Conservation (phyloP, 1,284 basidiomycete genomes). For the Athelia psychrophila region DNA sequence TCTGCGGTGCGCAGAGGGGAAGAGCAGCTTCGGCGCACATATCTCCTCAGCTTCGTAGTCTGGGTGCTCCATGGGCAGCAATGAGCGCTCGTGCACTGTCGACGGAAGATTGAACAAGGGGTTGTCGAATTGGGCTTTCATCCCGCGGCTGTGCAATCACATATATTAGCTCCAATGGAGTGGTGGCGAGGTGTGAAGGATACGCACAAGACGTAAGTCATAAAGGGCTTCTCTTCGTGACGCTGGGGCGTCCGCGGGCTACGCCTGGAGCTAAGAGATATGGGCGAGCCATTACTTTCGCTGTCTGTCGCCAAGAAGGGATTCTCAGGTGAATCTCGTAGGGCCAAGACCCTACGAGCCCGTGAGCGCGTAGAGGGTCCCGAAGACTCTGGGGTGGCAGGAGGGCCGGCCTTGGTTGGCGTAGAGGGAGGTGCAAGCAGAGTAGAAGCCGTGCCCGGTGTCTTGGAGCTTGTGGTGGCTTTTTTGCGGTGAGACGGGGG, state of each 20-base stretch:
- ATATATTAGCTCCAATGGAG: neutral
- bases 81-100: constrained; percentile 20
- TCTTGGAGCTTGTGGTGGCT: neutral
- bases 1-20: constrained; percentile 9
- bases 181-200: neutral
- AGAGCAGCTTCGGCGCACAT: constrained; percentile 32
- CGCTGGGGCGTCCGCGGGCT: constrained; percentile 13
- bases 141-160: constrained; percentile 37
- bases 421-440: too few relatives aligned
- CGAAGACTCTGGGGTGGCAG: constrained; percentile 26
- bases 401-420: constrained; percentile 12
- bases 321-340: constrained; percentile 39
- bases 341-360: constrained; percentile 10
- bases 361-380: neutral
- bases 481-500: constrained; percentile 38
- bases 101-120: constrained; percentile 26
- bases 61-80: constrained; percentile 28
- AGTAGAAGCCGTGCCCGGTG: too few relatives aligned
- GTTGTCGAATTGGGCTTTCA: constrained; percentile 28
- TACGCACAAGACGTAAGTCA: constrained; percentile 59
- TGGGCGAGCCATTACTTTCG: constrained; percentile 16
- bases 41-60: constrained; percentile 32
- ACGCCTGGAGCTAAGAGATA: constrained; percentile 13
- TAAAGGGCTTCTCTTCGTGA: constrained; percentile 42
- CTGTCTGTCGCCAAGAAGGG: constrained; percentile 29